phyloP scores from a whole-genome alignment of 345 rosid genomes.

The Acer negundo region DNA sequence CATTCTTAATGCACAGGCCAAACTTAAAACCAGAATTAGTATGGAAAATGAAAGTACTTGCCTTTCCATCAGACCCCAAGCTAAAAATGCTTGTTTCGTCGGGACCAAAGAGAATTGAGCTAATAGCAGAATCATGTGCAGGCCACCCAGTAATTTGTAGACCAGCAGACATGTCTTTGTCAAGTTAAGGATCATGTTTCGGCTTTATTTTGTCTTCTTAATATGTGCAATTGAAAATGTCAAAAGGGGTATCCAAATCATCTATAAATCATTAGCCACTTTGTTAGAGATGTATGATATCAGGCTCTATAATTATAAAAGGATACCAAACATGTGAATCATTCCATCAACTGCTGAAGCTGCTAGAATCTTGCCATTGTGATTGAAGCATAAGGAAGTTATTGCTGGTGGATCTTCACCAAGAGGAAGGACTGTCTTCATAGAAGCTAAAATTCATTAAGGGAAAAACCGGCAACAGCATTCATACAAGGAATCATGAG shows the following conservation, averaged over 20 bases:
- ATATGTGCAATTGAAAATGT: neutral
- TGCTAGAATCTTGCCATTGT: constrained; percentile 78
- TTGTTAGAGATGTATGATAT: neutral
- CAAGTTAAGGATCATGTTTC: constrained; percentile 40
- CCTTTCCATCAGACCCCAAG: constrained; percentile 75
- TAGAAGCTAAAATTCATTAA: constrained; percentile 35
- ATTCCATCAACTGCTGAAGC: constrained; percentile 83
- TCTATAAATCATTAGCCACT: neutral
- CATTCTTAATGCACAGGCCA: neutral
- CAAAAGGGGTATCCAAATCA: neutral
- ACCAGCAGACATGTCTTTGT: constrained; percentile 72
- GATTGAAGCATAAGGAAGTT: constrained; percentile 72
- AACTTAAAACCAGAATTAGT: neutral
- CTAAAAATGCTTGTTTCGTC: constrained; percentile 77
- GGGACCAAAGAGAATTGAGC: constrained; percentile 68
- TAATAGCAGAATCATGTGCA: constrained; percentile 71
- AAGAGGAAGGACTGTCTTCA: constrained; percentile 83
- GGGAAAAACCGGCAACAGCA: constrained; percentile 22
- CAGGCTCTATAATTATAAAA: constrained; percentile 22
- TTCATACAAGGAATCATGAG: constrained; percentile 13
- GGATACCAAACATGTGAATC: constrained; percentile 93
- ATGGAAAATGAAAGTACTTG: constrained; percentile 13
- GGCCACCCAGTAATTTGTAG: constrained; percentile 82
- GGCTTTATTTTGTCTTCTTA: neutral
- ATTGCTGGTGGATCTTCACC: constrained; percentile 86